Evolutionary conservation across 805 yeast genomes (phyloP), one percentile per base, ranked within the genome.

Genomic region (Candida mattraensis): DNA sequence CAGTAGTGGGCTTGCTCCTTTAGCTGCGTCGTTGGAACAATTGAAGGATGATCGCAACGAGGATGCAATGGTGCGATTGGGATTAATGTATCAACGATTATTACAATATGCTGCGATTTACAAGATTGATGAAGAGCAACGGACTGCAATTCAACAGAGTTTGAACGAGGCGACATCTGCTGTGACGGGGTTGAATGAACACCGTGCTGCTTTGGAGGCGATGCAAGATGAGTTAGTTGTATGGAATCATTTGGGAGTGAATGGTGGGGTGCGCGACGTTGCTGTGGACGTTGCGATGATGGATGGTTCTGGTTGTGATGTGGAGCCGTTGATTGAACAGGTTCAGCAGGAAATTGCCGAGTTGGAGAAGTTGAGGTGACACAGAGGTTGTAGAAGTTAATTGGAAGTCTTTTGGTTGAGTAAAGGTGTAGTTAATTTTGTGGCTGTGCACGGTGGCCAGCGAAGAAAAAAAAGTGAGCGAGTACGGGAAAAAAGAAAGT

Each of bases 301-400:
- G 16, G 39, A 33, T 14, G 34, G 16, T 23, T 30, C 18, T 12
- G 45, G 48, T 11, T 43, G 21, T 17, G 41, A 33, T 26, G 61
- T 66, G 7, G 64, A 63, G 16, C 71, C 65, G 24, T 43, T 69
- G 33, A 71, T 78, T 2, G 56, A 46, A 5, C 54, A 54, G 23
- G 81, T 74, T 42, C 75, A 70, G 44, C 58, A 52, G 13, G 78
- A 72, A 45, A 68, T 78, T 7, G 54, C 44, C 28, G 53, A 51
- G 14, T 53, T 78, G 23, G 75, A 76, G 39, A 46, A 41, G 13
- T 61, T 67, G 28, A 27, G 18, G 18, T 12, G 12, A 18, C 5
- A 24, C 28, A 19, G 35, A 32, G 20, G 22, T 34, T 18, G 37
- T 26, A 33, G 23, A n/a, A n/a, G n/a, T n/a, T n/a, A n/a, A n/a